Evolutionary conservation across 257 asterid species (phyloP), one percentile per base, ranked within the genome.

Genomic region (Solanum bulbocastanum): DNA sequence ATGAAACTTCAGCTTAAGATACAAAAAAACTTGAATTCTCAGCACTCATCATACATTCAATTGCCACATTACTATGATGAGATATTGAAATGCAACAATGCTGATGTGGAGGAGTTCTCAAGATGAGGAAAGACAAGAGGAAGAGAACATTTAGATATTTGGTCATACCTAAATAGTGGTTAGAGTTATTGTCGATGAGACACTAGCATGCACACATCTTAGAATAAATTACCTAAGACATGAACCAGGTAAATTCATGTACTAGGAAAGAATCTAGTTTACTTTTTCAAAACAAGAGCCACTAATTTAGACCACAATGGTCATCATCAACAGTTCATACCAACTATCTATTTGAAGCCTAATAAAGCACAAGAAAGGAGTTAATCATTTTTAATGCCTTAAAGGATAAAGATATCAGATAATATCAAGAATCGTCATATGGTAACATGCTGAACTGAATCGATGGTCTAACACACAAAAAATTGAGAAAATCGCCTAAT

Each of bases 51-150:
- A 68, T 69, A 69, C 2, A 27, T 30, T 18, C 44, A 8, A 73
- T 33, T 35, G 44, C 20, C 30, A 35, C 18, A 66, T 32, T 66
- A 25, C 18, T 83, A 52, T 10, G 27, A 23, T 87, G 74, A 91
- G 86, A 94, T 89, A 91, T 86, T 92, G 90, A 92, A 93, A 91
- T 92, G 94, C 42, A 68, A 87, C 87, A 92, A 85, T 10, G 90
- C 22, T 42, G 10, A 18, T 52, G 62, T 52, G 22, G n/a, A 52
- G 23, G n/a, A 52, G 16, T 52, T 52, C 23, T 52, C 23, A 5
- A 52, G 62, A 52, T 6, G 22, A 49, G 23, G 22, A 49, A 49
- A 49, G 23, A 49, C 23, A 52, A 52, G 10, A 52, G 62, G 8
- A 52, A 52, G 62, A 16, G 62, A 16, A 52, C 23, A 3, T 16